Conservation (phyloP, 805 yeast species). For the Torulaspora quercuum region DNA sequence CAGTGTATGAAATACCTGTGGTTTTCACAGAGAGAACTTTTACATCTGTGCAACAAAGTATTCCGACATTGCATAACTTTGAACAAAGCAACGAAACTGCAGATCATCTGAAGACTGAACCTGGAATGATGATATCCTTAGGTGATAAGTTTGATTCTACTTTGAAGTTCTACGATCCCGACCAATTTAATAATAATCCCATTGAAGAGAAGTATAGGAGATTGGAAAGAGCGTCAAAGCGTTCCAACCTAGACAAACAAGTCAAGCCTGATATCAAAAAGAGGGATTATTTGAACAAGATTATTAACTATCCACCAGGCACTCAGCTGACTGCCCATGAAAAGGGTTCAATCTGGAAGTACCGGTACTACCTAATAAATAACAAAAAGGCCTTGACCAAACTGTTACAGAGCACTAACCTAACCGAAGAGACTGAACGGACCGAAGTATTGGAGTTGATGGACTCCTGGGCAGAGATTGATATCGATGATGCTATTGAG, state of each 20-base stretch:
- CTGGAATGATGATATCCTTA: conserved; percentile 30
- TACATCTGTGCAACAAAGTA: conserved; percentile 28
- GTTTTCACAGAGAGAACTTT: conserved; percentile 61
- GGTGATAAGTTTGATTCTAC: conserved; percentile 35
- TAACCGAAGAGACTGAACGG: conserved; percentile 81
- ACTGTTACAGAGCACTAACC: conserved; percentile 79
- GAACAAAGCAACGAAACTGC: conserved; percentile 40
- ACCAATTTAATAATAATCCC: conserved; percentile 67
- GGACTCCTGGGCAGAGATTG: conserved; percentile 69
- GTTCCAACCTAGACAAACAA: conserved; percentile 74
- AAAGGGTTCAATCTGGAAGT: conserved; percentile 86
- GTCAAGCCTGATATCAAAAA: conserved; percentile 83
- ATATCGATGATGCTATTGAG: conserved; percentile 82
- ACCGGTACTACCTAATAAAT: conserved; percentile 72
- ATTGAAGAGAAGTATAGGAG: conserved; percentile 84
- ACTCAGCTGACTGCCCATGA: conserved; percentile 77
- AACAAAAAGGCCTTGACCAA: conserved; percentile 70
- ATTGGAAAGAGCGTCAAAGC: conserved; percentile 77
- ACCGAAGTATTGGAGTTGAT: conserved; percentile 72
- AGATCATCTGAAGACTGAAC: conserved; percentile 30
- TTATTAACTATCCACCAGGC: conserved; percentile 77
- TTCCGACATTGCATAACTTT: conserved; percentile 43
- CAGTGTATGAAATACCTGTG: conserved; percentile 67
- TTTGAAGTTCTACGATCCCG: conserved; percentile 61
- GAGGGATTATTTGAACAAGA: conserved; percentile 66